Evolutionary conservation across 2,329 filamentous ascomycete genomes (phyloP), one percentile per base, ranked within the genome.

Genomic region (Pestalotiopsis sp.): DNA sequence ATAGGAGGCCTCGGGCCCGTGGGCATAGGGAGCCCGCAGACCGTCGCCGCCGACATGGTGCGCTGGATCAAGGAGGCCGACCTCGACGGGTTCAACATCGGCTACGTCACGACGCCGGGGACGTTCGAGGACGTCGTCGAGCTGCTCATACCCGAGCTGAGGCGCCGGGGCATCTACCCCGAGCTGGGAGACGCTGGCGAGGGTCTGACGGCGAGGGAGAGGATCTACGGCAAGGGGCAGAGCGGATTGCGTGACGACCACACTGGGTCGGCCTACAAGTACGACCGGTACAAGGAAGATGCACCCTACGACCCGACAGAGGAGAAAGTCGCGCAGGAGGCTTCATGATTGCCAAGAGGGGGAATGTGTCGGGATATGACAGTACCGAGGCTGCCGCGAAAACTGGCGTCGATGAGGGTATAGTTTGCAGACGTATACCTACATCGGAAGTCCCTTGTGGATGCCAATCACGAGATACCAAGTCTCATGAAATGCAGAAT

Each of bases 151-250:
- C 75, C 75, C 14, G 75, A 76, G 67, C 60, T 77, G 13, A 66
- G 73, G 27, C 70, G 74, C 6, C 73, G 75, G 38, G 75, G 73
- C 5, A 66, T 76, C 5, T 81, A 80, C 56, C 74, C 74, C 0
- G 75, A 82, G 56, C 73, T 75, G 0, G 70, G 72, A 2, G 70
- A 69, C 3, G 72, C 74, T 4, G 80, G 82, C 36, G 79, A 81
- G 17, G 72, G 75, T n/a, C 70, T 86, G 31, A 88, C 86, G 2
- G 84, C 85, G 0, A 79, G 88, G 20, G 90, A 92, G 78, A 91
- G 87, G 78, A 80, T 91, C 0, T 91, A 90, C 75, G 88, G 89
- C 0, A 82, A 81, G 70, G 90, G 89, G 0, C 89, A 91, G 75
- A 82, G 77, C 5, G 80, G 83, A 14, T 74, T 92, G 69, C 81